phyloP scores from a whole-genome alignment of 2,329 filamentous ascomycete species.

The Trichoderma guizhouense region DNA sequence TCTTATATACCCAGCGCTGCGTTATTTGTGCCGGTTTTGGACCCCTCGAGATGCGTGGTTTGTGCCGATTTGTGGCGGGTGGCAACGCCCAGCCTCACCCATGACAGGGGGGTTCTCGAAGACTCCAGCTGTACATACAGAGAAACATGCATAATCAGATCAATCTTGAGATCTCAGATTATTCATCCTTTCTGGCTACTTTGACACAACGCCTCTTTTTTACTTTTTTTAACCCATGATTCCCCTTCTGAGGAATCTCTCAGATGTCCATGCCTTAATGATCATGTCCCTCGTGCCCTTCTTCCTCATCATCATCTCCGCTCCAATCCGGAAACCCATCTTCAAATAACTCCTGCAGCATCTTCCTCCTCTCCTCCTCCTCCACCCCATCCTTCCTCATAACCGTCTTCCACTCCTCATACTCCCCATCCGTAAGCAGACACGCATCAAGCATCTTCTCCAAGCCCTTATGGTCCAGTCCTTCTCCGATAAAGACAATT shows the following conservation, averaged over 20 bases:
- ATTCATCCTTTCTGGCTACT: neutral
- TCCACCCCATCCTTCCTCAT: conserved; percentile 43
- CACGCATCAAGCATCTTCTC: conserved; percentile 56
- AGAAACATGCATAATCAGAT: neutral
- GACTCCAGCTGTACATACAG: neutral
- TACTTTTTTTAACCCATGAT: neutral
- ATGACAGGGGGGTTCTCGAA: neutral
- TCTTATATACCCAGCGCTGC: conserved; percentile 16
- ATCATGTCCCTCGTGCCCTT: conserved; percentile 31
- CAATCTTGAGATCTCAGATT: neutral
- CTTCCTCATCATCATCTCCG: conserved; percentile 40
- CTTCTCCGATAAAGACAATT: conserved; percentile 70
- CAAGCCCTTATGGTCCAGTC: conserved; percentile 51
- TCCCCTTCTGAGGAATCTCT: neutral
- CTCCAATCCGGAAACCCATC: conserved; percentile 59
- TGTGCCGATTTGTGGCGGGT: conserved; percentile 15
- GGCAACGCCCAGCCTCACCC: neutral
- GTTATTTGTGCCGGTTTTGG: conserved; percentile 1
- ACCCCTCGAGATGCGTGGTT: conserved; percentile 13
- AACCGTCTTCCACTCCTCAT: conserved; percentile 49
- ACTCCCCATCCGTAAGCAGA: conserved; percentile 59
- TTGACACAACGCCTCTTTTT: neutral
- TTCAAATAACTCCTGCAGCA: conserved; percentile 60
- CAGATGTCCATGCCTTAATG: conserved; percentile 7
- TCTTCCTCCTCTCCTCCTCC: conserved; percentile 42